Evolutionary conservation across 2,329 filamentous ascomycete genomes (phyloP), one percentile per base, ranked within the genome.

Genomic region (Penicillium frequentans): DNA sequence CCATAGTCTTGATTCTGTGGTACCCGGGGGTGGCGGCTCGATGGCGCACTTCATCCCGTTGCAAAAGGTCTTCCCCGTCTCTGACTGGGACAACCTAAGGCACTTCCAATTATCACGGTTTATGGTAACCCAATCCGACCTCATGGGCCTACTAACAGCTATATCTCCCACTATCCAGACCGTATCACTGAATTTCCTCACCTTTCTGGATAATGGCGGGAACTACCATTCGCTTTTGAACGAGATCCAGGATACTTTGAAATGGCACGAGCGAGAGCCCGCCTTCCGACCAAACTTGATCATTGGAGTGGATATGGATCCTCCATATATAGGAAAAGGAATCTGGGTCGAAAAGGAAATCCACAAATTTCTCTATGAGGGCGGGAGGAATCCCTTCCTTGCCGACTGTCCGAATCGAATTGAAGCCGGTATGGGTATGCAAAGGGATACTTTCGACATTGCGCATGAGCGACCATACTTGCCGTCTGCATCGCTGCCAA

Each of bases 1-100:
- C 33, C 55, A 50, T 46, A 51, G 52, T 11, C 44, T 55, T 50
- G 35, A 14, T 37, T 37, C 35, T n/a, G 35, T 8, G n/a, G 35
- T 37, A 37, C 35, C 35, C n/a, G 35, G n/a, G 35, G 35, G 35
- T 37, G 35, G 35, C 35, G 35, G 35, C n/a, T 37, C 35, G 35
- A 37, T 37, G 35, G 35, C 35, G 35, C 35, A 37, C 35, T 37
- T 37, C n/a, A 37, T 37, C 35, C 29, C 48, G 29, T 11, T 45
- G 42, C 21, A 45, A 45, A 26, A 45, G 21, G 24, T 45, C 14
- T 16, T 45, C 9, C 42, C 42, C 24, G 42, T 45, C 42, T 26
- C 11, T 23, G 11, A 45, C 21, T 45, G 42, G 42, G 10, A 23
- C 5, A 45, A 45, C 14, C 42, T 24, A 23, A 24, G 14, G 21